Evolutionary conservation across 2,329 filamentous ascomycete species (phyloP), one percentile per base, ranked within the genome.

Genomic region (Massarina eburnea): DNA sequence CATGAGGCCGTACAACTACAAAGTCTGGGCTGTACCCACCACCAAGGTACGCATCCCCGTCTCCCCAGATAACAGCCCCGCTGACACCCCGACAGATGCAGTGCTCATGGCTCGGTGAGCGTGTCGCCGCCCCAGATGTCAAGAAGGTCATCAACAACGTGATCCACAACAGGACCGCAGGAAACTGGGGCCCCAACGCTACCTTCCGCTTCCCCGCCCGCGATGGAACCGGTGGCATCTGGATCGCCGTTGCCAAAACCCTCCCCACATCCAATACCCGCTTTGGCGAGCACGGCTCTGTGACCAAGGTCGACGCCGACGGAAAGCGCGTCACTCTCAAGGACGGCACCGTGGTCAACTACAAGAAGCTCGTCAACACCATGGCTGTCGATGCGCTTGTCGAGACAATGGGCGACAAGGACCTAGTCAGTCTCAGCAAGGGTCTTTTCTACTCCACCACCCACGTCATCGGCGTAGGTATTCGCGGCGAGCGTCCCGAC

Each of bases 1-100:
- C 83, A 99, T 99, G 94, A 83, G 94, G 64, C 94, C 94, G 43
- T 99, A 99, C 82, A 99, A 99, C 84, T 99, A 86, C 85, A 99
- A 99, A 80, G 94, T 99, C 71, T 99, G 94, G 94, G 94, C 94
- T 53, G 92, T 97, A 63, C 94, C 94, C 48, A 96, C 92, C 45
- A 96, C 88, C 60, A 95, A 95, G 85, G 90, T 95, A 80, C 64
- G 80, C 32, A 18, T 8, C 17, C 17, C 36, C 12, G 20, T 15
- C 32, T n/a, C 10, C 27, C 12, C 17, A n/a, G 17, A 43, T 14
- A 19, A 14, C 29, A 22, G 20, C 14, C 22, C 18, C 19, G 34
- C 50, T 54, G 3, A 55, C 43, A 33, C 9, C 18, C 17, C 30
- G 32, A 29, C 58, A 96, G 91, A 99, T 99, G 94, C 94, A 97